Evolutionary conservation across 768 basidiomycete species (phyloP).

Genomic region (Psilocybe tampanensis): DNA sequence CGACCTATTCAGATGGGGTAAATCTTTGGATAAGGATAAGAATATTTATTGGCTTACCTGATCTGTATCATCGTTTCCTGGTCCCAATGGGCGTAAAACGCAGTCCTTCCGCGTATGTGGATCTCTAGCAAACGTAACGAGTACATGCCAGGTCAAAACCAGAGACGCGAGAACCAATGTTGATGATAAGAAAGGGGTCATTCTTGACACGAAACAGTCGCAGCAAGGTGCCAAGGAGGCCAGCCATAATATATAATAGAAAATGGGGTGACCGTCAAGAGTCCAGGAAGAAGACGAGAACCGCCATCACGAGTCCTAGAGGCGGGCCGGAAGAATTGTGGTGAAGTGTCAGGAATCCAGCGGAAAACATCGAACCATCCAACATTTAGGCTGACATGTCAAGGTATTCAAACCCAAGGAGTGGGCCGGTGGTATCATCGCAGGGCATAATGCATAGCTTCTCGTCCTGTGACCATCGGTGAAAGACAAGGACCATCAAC

Average conservation of each 20-base stretch:
- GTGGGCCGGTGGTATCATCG: too few species aligned
- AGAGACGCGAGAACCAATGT: not conserved
- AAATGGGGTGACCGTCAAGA: not conserved
- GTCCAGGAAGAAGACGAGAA: not conserved
- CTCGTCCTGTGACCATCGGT: too few species aligned
- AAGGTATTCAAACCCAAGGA: too few species aligned
- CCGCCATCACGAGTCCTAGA: not conserved
- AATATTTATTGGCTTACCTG: conserved; percentile 3
- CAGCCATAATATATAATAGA: not conserved
- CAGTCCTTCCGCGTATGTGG: not conserved
- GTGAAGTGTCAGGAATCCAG: not conserved
- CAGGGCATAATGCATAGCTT: too few species aligned
- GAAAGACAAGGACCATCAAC: too few species aligned
- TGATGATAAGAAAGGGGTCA: not conserved
- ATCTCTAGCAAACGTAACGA: not conserved
- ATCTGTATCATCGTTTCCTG: conserved; percentile 13
- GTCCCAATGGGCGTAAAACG: not conserved
- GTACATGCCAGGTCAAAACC: not conserved
- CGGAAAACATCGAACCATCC: too few species aligned
- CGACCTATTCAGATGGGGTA: conserved; percentile 42
- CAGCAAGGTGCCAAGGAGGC: not conserved
- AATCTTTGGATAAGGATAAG: not conserved
- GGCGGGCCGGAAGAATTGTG: not conserved
- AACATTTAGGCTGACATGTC: too few species aligned
- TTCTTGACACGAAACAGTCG: not conserved